Base-by-base conservation (phyloP, 176 grass and related monocot species). In the Avena sativa region DNA sequence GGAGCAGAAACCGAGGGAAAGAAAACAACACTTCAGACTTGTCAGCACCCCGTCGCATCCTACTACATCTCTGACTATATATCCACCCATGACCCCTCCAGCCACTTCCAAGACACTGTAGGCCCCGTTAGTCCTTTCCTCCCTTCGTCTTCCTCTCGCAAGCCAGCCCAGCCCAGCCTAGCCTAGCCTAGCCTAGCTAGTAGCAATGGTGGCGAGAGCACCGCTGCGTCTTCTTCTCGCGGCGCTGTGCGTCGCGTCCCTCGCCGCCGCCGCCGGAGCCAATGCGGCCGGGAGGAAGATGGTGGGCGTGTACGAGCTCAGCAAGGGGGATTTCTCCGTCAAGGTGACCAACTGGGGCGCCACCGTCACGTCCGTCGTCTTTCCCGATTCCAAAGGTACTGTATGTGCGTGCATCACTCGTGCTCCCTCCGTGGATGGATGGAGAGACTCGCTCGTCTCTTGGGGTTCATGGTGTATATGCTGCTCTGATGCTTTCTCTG, bases 281-380 rank as follows among this genome's bases (percentile, higher is more conserved):
- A 85, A 40, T 90, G 83, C 87, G 30, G 43, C 71, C 9, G 86
- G 65, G 56, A 84, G 87, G 76, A 95, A 90, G 78, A 83, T 4
- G 74, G 90, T 96, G 2, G 90, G 92, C 15, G 76, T 98, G 28
- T 98, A 96, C 49, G 92, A 90, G 89, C 91, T 98, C 80, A 86
- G 50, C 12, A 87, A 83, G 92, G 92, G 90, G 0, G 90, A 91
- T 87, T 98, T 96, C 87, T 98, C 92, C 32, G 9, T 94, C 61
- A 90, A 66, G 79, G 76, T 96, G 38, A 91, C 92, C 75, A 98
- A 98, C 46, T 96, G 92, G 94, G 97, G 97, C 55, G 94, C 97
- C 72, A 91, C 83, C 40, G 72, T 96, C 68, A 85, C 81, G 61
- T 98, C 97, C 32, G 88, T 96, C 66, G 44, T 94, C 81, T 85